Conservation (phyloP, 495 filamentous ascomycete genomes). For the Penicillium bovifimosum region DNA sequence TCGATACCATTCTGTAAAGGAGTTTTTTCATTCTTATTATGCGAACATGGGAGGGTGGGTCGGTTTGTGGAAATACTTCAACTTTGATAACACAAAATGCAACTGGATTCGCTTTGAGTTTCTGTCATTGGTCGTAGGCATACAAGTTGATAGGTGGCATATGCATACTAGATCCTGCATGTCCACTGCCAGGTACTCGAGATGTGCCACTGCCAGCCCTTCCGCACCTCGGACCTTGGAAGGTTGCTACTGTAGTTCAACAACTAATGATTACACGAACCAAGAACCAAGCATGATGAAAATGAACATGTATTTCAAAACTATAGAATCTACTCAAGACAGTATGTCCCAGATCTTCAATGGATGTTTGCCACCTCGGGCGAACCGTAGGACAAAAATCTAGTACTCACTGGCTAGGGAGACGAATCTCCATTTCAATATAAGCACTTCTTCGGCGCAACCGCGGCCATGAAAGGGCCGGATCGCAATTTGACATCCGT, state of each 20-base stretch:
- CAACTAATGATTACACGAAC: background rate
- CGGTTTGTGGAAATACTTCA: slow-evolving; percentile 20
- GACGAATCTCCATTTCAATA: slow-evolving; percentile 35
- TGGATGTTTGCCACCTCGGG: slow-evolving; percentile 44
- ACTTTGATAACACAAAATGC: slow-evolving; percentile 17
- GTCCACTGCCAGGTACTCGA: no score
- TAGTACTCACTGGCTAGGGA: slow-evolving; percentile 44
- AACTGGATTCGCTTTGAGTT: slow-evolving; percentile 1
- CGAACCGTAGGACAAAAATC: slow-evolving; percentile 40
- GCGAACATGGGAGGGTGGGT: slow-evolving; percentile 4
- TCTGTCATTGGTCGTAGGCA: background rate
- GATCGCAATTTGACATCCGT: slow-evolving; percentile 99
- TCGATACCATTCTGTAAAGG: slow-evolving; percentile 45
- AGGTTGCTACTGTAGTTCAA: no score
- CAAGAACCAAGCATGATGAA: background rate
- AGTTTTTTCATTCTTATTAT: slow-evolving; percentile 16
- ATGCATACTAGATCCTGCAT: background rate
- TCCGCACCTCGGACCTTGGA: no score
- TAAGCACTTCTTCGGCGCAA: slow-evolving; percentile 91
- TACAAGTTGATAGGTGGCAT: background rate
- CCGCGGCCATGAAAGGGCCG: slow-evolving; percentile 73
- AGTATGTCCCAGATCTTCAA: slow-evolving; percentile 30
- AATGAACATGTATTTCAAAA: background rate
- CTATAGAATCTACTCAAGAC: background rate
- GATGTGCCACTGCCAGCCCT: no score